Percentiles rank a stretch among this genome's conserved stretches.
These are phyloP conservation scores for Hymenoscyphus fraxineus DNA, from an alignment of 2,329 filamentous ascomycete species.

Conservation along the genomic window DNA sequence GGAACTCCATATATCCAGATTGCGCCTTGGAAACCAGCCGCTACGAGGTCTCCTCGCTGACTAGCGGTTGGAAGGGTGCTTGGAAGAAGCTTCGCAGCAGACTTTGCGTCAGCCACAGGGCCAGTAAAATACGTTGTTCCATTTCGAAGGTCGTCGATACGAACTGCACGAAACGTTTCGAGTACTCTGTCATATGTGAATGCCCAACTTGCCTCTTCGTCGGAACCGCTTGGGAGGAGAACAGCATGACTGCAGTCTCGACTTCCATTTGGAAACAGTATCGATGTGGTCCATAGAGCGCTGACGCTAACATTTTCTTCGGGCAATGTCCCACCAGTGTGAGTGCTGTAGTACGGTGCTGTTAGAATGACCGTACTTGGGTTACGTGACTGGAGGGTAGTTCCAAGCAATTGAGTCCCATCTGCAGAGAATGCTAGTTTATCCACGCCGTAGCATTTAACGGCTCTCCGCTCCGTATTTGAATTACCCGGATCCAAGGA, in stretches of 20 bases:
- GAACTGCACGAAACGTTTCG: slow-evolving; percentile 73
- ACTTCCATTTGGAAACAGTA: slow-evolving; percentile 78
- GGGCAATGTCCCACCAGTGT: slow-evolving; percentile 56
- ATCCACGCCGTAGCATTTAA: slow-evolving; percentile 76
- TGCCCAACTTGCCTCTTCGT: slow-evolving; percentile 68
- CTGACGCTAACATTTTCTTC: slow-evolving; percentile 69
- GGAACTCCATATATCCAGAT: slow-evolving; percentile 79
- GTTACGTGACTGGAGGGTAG: slow-evolving; percentile 60
- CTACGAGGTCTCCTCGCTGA: slow-evolving; percentile 66
- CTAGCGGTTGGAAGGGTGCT: slow-evolving; percentile 67
- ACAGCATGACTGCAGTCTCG: slow-evolving; percentile 75
- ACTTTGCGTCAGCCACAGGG: slow-evolving; percentile 51
- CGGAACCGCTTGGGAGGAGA: slow-evolving; percentile 45
- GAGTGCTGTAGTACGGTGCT: slow-evolving; percentile 72
- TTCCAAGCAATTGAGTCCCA: slow-evolving; percentile 74
- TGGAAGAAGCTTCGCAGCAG: slow-evolving; percentile 59
- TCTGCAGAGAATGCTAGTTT: slow-evolving; percentile 71
- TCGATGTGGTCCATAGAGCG: slow-evolving; percentile 80
- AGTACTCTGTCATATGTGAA: slow-evolving; percentile 75
- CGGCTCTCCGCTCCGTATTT: slow-evolving; percentile 65
- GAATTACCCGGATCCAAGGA: slow-evolving; percentile 63
- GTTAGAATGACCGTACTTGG: slow-evolving; percentile 73
- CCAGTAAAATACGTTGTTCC: slow-evolving; percentile 78
- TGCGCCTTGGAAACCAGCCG: slow-evolving; percentile 68
- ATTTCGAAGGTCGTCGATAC: slow-evolving; percentile 69